Conservation (phyloP, 306 rosid species). For the Astragalus glycyphyllos region DNA sequence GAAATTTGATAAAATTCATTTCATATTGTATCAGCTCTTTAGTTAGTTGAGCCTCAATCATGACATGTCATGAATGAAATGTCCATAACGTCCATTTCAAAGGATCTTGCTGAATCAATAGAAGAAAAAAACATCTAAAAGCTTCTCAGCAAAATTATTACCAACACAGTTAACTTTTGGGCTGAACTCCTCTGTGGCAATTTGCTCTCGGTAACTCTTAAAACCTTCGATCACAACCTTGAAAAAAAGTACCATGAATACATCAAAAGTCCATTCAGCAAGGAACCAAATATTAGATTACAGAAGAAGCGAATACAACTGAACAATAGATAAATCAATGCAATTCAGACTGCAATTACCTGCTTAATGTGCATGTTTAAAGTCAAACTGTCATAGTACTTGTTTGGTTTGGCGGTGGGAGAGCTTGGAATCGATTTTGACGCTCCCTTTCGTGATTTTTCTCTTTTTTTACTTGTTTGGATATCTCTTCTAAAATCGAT, state of each 20-base stretch:
- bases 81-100: conserved; percentile 17
- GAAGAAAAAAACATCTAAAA: conserved; percentile 35
- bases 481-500: no score
- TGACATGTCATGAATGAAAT: neutral
- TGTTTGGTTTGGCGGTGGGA: no score
- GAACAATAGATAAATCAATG: conserved; percentile 1
- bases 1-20: neutral
- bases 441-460: no score
- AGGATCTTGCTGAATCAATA: conserved; percentile 11
- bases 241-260: conserved; percentile 11
- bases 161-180: conserved; percentile 98
- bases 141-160: conserved; percentile 49
- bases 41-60: neutral
- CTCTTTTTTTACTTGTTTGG: no score
- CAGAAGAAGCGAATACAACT: neutral
- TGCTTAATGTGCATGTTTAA: conserved; percentile 91
- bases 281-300: conserved; percentile 11
- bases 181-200: conserved; percentile 96
- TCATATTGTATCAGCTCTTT: conserved; percentile 3
- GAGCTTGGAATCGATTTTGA: no score
- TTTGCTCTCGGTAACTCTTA: conserved; percentile 94
- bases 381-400: neutral
- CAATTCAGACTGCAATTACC: conserved; percentile 55
- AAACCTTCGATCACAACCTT: conserved; percentile 93
- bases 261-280: conserved; percentile 19